phyloP scores from a whole-genome alignment of 805 yeast genomes.

The Candida pseudoglaebosa region DNA sequence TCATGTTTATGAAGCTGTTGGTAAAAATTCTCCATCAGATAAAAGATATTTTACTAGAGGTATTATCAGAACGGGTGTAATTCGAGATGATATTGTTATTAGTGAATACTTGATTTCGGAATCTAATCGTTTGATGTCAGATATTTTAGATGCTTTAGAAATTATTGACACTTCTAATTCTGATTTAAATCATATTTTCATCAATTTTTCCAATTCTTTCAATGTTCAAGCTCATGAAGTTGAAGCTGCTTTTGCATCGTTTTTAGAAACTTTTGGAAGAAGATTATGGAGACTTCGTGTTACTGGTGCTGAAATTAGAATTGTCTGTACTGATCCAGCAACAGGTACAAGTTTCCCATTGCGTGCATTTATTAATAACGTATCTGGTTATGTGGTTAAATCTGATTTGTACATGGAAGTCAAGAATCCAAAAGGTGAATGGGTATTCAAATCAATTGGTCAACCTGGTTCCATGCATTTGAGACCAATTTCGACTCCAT shows the following conservation, averaged over 20 bases:
- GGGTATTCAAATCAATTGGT: constrained; percentile 96
- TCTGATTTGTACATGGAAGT: constrained; percentile 94
- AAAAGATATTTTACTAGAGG: constrained; percentile 97
- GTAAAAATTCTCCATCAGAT: constrained; percentile 89
- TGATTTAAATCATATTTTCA: constrained; percentile 94
- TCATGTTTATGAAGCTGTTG: constrained; percentile 95
- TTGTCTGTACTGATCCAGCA: constrained; percentile 85
- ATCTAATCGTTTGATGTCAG: constrained; percentile 93
- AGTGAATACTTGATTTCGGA: constrained; percentile 94
- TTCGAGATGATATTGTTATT: constrained; percentile 88
- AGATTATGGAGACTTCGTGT: constrained; percentile 95
- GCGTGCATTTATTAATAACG: constrained; percentile 94
- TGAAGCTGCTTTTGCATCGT: constrained; percentile 95
- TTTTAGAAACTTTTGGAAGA: constrained; percentile 95
- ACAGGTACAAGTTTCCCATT: constrained; percentile 92
- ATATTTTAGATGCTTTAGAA: constrained; percentile 91
- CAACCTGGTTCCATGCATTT: constrained; percentile 96
- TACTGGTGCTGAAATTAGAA: constrained; percentile 96
- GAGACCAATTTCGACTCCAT: constrained; percentile 92
- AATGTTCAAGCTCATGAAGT: constrained; percentile 93
- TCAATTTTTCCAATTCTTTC: constrained; percentile 94
- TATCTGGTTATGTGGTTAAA: constrained; percentile 95
- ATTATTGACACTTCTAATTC: constrained; percentile 92
- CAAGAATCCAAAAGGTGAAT: constrained; percentile 86
- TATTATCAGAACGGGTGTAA: constrained; percentile 91